These are phyloP conservation scores for Wickerhamomyces bisporus DNA, from an alignment of 805 yeast genomes.

Conservation along the genomic window DNA sequence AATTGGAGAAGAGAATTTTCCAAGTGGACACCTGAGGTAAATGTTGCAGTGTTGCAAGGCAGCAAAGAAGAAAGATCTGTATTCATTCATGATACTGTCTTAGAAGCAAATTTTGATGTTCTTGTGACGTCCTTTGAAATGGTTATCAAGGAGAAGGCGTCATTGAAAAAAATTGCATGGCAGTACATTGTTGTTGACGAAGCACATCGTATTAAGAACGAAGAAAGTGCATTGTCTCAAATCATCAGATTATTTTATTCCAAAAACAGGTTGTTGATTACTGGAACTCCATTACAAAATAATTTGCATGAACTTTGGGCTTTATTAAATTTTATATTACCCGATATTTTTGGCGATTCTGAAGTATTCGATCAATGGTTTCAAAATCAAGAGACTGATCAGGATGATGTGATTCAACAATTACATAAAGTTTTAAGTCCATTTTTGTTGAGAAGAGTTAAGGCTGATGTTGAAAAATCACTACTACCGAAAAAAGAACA, in stretches of 20 bases:
- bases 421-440: slow-evolving; percentile 86
- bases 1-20: slow-evolving; percentile 95
- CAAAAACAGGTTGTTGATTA: slow-evolving; percentile 75
- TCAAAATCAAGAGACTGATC: slow-evolving; percentile 52
- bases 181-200: slow-evolving; percentile 92
- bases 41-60: slow-evolving; percentile 82
- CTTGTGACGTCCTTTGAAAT: slow-evolving; percentile 88
- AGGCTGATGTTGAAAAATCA: slow-evolving; percentile 89
- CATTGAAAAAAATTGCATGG: slow-evolving; percentile 81
- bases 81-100: slow-evolving; percentile 51
- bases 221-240: slow-evolving; percentile 86
- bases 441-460: slow-evolving; percentile 81
- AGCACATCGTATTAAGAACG: slow-evolving; percentile 95
- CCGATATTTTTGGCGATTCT: slow-evolving; percentile 93
- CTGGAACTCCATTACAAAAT: slow-evolving; percentile 96
- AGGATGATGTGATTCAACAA: slow-evolving; percentile 82
- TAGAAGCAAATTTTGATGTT: slow-evolving; percentile 82
- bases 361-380: slow-evolving; percentile 92
- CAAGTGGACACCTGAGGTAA: slow-evolving; percentile 94
- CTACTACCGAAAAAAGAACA: slow-evolving; percentile 86
- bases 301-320: slow-evolving; percentile 98
- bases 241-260: slow-evolving; percentile 87
- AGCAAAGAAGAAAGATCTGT: slow-evolving; percentile 72
- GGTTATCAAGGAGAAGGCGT: slow-evolving; percentile 83
- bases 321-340: slow-evolving; percentile 77